phyloP scores from a whole-genome alignment of 2,329 filamentous ascomycete species.

The Incumbomyces lentus region DNA sequence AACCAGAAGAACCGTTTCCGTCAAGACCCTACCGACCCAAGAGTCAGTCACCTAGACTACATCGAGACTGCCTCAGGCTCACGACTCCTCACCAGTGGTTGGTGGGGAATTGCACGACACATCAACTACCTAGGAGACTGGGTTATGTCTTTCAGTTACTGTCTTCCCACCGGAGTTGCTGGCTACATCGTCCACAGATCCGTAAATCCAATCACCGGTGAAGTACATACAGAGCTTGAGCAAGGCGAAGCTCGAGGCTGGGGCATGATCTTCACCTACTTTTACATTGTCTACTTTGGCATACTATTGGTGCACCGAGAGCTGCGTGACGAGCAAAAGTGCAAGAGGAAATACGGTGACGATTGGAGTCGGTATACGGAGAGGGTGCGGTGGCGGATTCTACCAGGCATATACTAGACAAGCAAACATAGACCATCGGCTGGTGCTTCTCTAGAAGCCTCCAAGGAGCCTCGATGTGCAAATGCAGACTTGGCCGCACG shows the following conservation, averaged over 20 bases:
- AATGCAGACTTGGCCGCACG: too few species aligned
- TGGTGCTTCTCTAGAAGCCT: too few species aligned
- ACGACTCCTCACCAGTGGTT: slow-evolving; percentile 71
- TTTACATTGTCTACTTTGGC: slow-evolving; percentile 88
- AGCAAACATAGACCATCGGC: too few species aligned
- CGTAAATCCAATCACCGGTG: slow-evolving; percentile 39
- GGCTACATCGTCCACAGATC: slow-evolving; percentile 60
- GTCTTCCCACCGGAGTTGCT: slow-evolving; percentile 71
- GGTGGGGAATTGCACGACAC: slow-evolving; percentile 87
- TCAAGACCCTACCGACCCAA: slow-evolving; percentile 70
- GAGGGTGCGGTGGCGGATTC: slow-evolving; percentile 68
- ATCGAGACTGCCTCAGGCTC: slow-evolving; percentile 77
- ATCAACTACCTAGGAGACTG: slow-evolving; percentile 96
- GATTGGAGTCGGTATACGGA: slow-evolving; percentile 87
- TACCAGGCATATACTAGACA: slow-evolving; percentile 69
- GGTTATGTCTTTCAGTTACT: slow-evolving; percentile 87
- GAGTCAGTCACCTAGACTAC: slow-evolving; percentile 68
- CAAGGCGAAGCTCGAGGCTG: slow-evolving; percentile 67
- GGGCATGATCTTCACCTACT: slow-evolving; percentile 84
- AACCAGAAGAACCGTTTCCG: slow-evolving; percentile 92
- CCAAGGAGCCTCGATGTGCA: too few species aligned
- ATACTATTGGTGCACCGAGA: slow-evolving; percentile 79
- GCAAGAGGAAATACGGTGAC: slow-evolving; percentile 76
- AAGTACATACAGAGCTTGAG: slow-evolving; percentile 55
- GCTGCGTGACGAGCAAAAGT: slow-evolving; percentile 81